Conservation (phyloP, 768 basidiomycete genomes). For the Amanita phalloides region DNA sequence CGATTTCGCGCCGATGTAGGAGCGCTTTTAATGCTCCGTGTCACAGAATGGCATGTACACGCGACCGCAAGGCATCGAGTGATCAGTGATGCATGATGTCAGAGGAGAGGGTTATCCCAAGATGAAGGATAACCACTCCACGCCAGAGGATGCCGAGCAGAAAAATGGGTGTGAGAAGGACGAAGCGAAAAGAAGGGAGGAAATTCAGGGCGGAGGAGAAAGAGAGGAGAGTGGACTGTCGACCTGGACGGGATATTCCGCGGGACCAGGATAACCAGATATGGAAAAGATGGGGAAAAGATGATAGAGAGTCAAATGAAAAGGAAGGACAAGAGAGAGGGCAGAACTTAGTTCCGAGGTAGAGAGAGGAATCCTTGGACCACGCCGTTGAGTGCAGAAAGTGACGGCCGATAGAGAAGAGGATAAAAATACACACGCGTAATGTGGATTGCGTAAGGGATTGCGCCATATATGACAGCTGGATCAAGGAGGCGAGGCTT, state of each 20-base stretch:
- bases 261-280: not conserved
- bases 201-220: not conserved
- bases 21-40: not conserved
- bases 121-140: no score
- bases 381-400: not conserved
- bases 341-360: not conserved
- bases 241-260: no score
- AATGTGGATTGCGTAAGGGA: not conserved
- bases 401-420: not conserved
- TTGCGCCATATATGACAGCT: slow-evolving; percentile 4
- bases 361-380: not conserved
- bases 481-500: not conserved
- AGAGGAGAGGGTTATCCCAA: no score
- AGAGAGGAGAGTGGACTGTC: no score
- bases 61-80: not conserved
- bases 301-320: not conserved
- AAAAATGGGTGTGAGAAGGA: not conserved
- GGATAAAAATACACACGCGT: not conserved
- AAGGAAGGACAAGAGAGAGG: not conserved
- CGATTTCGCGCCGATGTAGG: not conserved
- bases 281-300: not conserved
- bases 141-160: no score
- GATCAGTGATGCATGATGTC: not conserved
- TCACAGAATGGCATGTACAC: not conserved
- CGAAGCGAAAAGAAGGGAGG: not conserved